A percentile compares a stretch with the other conserved stretches of the same genome.
These are phyloP conservation scores for Mortierella antarctica DNA, from an alignment of 192 early-diverging fungal species.

Conservation along the genomic window DNA sequence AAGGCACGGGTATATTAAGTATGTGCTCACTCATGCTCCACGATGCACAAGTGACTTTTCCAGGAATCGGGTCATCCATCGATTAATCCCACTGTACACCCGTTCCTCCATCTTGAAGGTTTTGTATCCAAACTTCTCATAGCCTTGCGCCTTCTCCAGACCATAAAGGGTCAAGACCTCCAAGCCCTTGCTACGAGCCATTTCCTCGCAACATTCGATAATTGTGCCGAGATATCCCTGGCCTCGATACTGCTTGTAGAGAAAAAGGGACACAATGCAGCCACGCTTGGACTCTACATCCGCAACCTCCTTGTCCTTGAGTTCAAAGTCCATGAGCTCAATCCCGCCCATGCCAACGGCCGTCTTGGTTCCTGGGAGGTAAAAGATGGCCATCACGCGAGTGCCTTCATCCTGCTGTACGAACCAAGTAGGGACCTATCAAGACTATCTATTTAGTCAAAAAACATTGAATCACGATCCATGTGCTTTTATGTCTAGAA, in stretches of 20 bases:
- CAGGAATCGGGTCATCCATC: constrained; percentile 42
- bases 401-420: constrained; percentile 35
- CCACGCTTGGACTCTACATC: constrained; percentile 33
- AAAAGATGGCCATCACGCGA: constrained; percentile 42
- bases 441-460: not conserved
- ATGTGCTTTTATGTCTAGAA: not conserved
- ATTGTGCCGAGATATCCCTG: constrained; percentile 30
- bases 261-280: constrained; percentile 39
- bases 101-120: constrained; percentile 32
- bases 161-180: constrained; percentile 42
- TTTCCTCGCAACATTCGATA: constrained; percentile 25
- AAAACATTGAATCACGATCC: not conserved
- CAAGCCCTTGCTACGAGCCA: constrained; percentile 19
- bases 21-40: too few relatives aligned
- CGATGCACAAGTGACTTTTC: constrained; percentile 14
- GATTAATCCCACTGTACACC: constrained; percentile 35
- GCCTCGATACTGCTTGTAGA: constrained; percentile 44
- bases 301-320: constrained; percentile 36
- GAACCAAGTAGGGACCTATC: constrained; percentile 42
- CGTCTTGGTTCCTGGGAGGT: constrained; percentile 28
- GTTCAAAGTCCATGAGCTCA: constrained; percentile 34
- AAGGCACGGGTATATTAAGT: not conserved
- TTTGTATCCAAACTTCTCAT: constrained; percentile 51
- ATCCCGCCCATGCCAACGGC: constrained; percentile 44
- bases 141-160: constrained; percentile 11